These are phyloP conservation scores for Hygrophoropsis aurantiaca DNA, from an alignment of 768 basidiomycete species.

Conservation along the genomic window DNA sequence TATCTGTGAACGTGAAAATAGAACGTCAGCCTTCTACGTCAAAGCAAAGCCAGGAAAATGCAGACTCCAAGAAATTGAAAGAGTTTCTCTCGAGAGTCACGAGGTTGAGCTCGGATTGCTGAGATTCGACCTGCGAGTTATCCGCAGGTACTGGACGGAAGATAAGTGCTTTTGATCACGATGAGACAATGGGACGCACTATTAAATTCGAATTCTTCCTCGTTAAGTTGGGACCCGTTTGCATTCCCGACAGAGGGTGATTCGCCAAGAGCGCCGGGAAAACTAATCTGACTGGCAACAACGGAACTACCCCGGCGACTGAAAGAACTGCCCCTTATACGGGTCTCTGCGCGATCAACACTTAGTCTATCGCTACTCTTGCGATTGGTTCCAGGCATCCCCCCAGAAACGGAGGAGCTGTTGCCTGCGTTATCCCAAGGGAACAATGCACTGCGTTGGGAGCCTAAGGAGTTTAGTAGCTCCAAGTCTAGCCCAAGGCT, in stretches of 20 bases:
- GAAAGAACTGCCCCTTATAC: conserved; percentile 51
- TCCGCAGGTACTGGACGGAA: conserved; percentile 26
- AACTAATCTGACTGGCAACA: conserved; percentile 46
- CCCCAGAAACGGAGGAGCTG: conserved; percentile 53
- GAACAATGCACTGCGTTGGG: conserved; percentile 71
- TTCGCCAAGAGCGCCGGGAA: conserved; percentile 38
- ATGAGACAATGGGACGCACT: conserved; percentile 36
- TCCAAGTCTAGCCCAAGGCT: conserved; percentile 48
- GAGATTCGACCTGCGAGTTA: conserved; percentile 40
- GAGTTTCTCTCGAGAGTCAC: conserved; percentile 73
- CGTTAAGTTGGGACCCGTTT: conserved; percentile 41
- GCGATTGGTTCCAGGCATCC: conserved; percentile 27
- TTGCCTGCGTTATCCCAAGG: conserved; percentile 83
- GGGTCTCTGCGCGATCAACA: conserved; percentile 52
- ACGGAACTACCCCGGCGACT: conserved; percentile 62
- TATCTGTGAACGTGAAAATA: conserved; percentile 65
- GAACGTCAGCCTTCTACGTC: conserved; percentile 11
- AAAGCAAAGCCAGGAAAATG: background rate
- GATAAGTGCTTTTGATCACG: conserved; percentile 12
- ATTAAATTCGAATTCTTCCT: conserved; percentile 68
- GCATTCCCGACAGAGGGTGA: conserved; percentile 50
- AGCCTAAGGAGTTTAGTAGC: conserved; percentile 39
- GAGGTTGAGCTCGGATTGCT: conserved; percentile 54
- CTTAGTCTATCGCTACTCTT: conserved; percentile 45
- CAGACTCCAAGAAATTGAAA: conserved; percentile 76